Conservation (phyloP, 140 eudicot genomes). For the Ambrosia hybrid region DNA sequence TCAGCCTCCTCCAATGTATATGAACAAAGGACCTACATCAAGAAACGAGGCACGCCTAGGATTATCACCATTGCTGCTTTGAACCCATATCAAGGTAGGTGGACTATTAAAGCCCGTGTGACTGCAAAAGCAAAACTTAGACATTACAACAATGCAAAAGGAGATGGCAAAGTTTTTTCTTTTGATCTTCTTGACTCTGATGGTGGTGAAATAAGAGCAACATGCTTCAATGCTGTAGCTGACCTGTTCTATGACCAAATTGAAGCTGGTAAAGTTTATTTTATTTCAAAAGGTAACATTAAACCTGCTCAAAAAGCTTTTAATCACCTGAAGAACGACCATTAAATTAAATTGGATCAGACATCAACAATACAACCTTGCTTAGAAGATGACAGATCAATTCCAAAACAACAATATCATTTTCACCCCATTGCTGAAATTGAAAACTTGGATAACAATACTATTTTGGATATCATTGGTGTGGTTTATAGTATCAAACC, state of each 20-base stretch:
- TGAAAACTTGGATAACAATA: too few relatives aligned
- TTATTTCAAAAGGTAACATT: constrained; percentile 67
- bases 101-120: constrained; percentile 94
- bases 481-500: too few relatives aligned
- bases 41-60: constrained; percentile 59
- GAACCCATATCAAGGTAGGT: constrained; percentile 83
- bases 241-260: constrained; percentile 49
- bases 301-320: constrained; percentile 74
- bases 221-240: too few relatives aligned
- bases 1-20: constrained; percentile 63
- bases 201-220: too few relatives aligned
- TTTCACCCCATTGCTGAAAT: too few relatives aligned
- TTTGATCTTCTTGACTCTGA: too few relatives aligned
- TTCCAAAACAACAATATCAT: too few relatives aligned
- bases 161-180: constrained; percentile 30
- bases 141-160: constrained; percentile 68
- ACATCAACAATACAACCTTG: constrained; percentile 71
- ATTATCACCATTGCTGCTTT: constrained; percentile 73
- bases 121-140: constrained; percentile 72
- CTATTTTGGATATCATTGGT: too few relatives aligned
- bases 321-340: constrained; percentile 76
- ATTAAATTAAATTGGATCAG: constrained; percentile 65
- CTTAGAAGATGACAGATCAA: constrained; percentile 25
- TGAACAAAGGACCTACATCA: constrained; percentile 76
- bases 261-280: constrained; percentile 67